Percentiles rank a stretch among this genome's conserved stretches.
Evolutionary conservation across 2,329 filamentous ascomycete genomes (phyloP).

Genomic region (Verticillium albo-atrum): DNA sequence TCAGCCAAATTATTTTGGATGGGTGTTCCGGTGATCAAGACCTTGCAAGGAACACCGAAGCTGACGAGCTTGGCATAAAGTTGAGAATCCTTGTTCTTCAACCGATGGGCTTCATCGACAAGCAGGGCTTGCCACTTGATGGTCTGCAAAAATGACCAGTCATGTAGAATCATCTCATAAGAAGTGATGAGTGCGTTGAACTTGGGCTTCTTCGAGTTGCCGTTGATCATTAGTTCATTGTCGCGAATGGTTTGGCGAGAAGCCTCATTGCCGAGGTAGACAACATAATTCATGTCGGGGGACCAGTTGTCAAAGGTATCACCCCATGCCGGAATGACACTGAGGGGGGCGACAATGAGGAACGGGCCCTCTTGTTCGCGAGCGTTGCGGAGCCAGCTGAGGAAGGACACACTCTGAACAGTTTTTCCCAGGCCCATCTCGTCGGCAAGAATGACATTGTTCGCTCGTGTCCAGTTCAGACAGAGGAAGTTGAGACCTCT

Average conservation of each 20-base stretch:
- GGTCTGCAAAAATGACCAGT: conserved; percentile 76
- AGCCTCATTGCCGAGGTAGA: conserved; percentile 87
- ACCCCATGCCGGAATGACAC: conserved; percentile 96
- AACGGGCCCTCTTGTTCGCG: conserved; percentile 90
- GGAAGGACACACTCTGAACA: conserved; percentile 93
- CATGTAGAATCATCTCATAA: conserved; percentile 90
- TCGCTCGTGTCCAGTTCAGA: conserved; percentile 90
- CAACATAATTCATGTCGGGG: conserved; percentile 93
- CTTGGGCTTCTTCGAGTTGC: conserved; percentile 82
- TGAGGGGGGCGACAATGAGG: conserved; percentile 93
- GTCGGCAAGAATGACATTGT: conserved; percentile 95
- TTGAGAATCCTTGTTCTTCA: conserved; percentile 95
- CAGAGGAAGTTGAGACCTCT: conserved; percentile 92
- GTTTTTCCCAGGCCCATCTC: conserved; percentile 99
- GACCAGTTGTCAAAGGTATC: conserved; percentile 97
- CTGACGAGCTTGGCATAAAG: conserved; percentile 80
- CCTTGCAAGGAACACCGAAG: conserved; percentile 82
- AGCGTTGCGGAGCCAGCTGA: conserved; percentile 93
- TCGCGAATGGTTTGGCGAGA: conserved; percentile 85
- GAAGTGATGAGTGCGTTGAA: conserved; percentile 98
- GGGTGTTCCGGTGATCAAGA: conserved; percentile 94
- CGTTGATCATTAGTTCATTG: conserved; percentile 81
- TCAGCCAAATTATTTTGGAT: conserved; percentile 97
- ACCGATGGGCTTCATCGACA: conserved; percentile 91
- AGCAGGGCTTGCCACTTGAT: conserved; percentile 98